Evolutionary conservation across 345 rosid species (phyloP), one percentile per base, ranked within the genome.

Genomic region (Lepidium sativum): DNA sequence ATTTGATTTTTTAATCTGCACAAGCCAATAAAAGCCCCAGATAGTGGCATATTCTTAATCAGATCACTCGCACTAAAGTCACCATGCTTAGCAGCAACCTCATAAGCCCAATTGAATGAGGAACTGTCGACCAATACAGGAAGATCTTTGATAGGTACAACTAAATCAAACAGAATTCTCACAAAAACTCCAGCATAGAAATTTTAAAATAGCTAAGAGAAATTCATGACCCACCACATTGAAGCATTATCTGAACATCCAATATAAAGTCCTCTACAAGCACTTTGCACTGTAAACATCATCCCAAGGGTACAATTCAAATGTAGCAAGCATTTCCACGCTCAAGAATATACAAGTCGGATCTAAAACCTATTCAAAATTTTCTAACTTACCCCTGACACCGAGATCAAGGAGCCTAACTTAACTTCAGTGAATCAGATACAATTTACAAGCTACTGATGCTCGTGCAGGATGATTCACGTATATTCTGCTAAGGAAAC

Each of bases 1-100:
- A 73, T 84, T 95, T 15, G 95, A 85, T 71, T 81, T 91, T 49
- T 84, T 87, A 33, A 78, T 85, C 97, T 95, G 71, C 68, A 80
- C 15, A 61, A 42, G 63, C 57, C 69, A 51, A 50, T 31, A 51
- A 27, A 61, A 52, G 35, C 63, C 44, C 59, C 62, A 58, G 39
- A 44, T 15, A 11, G 32, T 53, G 8, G 34, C 65, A 58, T 8
- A 5, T 41, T 47, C 34, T 54, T 68, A 44, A 67, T 47, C 33
- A 51, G n/a, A 65, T 49, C 58, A 14, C 55, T 35, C 17, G 3
- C 66, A 48, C 37, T 6, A 57, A 21, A 23, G 48, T 8, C 31
- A 37, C 18, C 47, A 38, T 2, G 31, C 32, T 68, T 27, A 8
- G 39, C 59, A 33, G 54, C 34, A 56, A 34, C 40, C 71, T 58